These are phyloP conservation scores for Globisporangium rhizosaccharum DNA, from an alignment of 352 stramenopile species.

Conservation along the genomic window DNA sequence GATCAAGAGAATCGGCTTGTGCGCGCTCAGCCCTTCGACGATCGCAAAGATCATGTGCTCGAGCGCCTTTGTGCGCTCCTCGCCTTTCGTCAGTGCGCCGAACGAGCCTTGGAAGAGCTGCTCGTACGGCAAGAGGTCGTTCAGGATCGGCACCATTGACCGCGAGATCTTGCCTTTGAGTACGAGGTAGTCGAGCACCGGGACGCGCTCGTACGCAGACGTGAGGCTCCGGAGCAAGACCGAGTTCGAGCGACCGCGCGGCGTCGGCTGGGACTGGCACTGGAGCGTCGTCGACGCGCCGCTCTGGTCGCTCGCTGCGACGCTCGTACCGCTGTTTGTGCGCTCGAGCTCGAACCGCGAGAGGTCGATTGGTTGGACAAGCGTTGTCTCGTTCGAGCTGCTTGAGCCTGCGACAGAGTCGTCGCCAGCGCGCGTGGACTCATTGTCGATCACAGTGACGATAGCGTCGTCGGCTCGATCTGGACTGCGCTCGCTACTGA, in stretches of 20 bases:
- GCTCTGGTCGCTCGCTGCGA: neutral
- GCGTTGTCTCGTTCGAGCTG: too few relatives aligned
- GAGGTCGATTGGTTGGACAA: neutral
- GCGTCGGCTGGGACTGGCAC: neutral
- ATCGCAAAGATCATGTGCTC: slow-evolving; percentile 52
- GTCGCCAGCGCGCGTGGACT: too few relatives aligned
- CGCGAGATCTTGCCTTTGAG: slow-evolving; percentile 34
- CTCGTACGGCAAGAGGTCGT: slow-evolving; percentile 46
- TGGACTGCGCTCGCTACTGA: neutral
- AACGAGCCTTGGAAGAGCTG: slow-evolving; percentile 19
- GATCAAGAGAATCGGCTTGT: slow-evolving; percentile 57
- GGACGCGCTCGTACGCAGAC: slow-evolving; percentile 29
- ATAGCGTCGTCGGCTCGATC: too few relatives aligned
- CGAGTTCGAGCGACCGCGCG: neutral
- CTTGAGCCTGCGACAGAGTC: too few relatives aligned
- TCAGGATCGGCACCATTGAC: slow-evolving; percentile 37
- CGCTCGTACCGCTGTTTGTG: neutral
- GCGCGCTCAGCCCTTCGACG: slow-evolving; percentile 38
- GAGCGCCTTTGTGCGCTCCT: slow-evolving; percentile 43
- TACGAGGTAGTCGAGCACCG: slow-evolving; percentile 54
- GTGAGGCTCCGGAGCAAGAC: slow-evolving; percentile 6
- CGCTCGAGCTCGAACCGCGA: neutral
- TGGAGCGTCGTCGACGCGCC: neutral
- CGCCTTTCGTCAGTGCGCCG: slow-evolving; percentile 23
- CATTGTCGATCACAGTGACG: too few relatives aligned